Evolutionary conservation across 345 rosid genomes (phyloP), one percentile per base, ranked within the genome.

Genomic region (Eucalyptus cloeziana): DNA sequence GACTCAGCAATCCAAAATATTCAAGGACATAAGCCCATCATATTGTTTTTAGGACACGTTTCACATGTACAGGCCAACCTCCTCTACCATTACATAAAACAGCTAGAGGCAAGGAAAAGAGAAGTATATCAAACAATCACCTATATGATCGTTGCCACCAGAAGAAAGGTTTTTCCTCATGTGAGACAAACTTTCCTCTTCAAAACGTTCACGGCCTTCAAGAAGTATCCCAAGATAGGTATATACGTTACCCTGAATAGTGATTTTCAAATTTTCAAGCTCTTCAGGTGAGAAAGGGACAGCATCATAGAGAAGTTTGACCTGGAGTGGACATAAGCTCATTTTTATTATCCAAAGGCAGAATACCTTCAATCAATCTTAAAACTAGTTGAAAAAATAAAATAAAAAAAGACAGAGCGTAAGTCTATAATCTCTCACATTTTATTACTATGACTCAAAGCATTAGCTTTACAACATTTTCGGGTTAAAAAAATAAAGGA

Each of bases 151-250:
- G n/a, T 90, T 81, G 76, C 91, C 94, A 86, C 87, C 86, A 76
- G 89, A 89, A 89, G 89, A 88, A 64, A 44, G 92, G 52, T 89
- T 92, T 45, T 89, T 87, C 89, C 87, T 89, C 91, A 58, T 92
- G 90, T 90, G 93, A 89, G 91, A 90, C 92, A 93, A 95, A 92
- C 93, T 88, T 90, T 97, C 99, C 89, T 98, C 99, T 92, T 97
- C 99, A 87, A 97, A 98, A 85, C 94, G 96, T 88, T 98, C 99
- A 86, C 98, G 99, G 11, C 98, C 99, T 92, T 98, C 99, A 69
- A 98, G 99, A 80, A 98, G 97, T 88, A 96, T 93, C 88, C 99
- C 99, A 88, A 98, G 96, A 94, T 97, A 98, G 58, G 96, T 94
- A 89, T 97, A 98, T 43, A 96, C 95, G 83, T 98, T 98, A 91